A percentile compares a stretch with the other conserved stretches of the same genome.
Evolutionary conservation across 768 basidiomycete species (phyloP).

Genomic region (Leucosporidium scottii): DNA sequence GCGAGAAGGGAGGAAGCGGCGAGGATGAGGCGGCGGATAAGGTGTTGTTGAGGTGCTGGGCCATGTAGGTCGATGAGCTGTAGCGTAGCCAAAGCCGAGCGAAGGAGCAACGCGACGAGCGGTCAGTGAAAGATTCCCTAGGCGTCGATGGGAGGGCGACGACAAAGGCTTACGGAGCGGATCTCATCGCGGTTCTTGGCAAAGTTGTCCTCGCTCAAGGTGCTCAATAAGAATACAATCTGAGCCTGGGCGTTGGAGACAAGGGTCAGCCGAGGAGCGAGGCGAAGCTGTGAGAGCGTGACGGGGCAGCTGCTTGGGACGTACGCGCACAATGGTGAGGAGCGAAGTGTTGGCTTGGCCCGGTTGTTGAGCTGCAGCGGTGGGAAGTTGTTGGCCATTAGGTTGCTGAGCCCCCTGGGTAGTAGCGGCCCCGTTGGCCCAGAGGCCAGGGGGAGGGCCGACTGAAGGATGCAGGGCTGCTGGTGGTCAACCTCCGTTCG

Average conservation of each 20-base stretch:
- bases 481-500: too few species aligned
- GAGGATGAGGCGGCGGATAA: conserved; percentile 89
- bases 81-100: conserved; percentile 28
- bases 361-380: too few species aligned
- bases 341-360: background rate
- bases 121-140: background rate
- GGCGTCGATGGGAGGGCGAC: background rate
- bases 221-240: conserved; percentile 94
- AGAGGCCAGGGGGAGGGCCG: conserved; percentile 21
- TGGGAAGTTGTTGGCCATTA: conserved; percentile 46
- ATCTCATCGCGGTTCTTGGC: conserved; percentile 91
- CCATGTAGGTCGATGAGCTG: conserved; percentile 97
- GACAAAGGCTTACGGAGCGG: conserved; percentile 64
- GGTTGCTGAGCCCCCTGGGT: background rate
- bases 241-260: conserved; percentile 42
- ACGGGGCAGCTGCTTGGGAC: background rate
- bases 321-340: conserved; percentile 12
- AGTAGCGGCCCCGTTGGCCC: background rate
- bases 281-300: background rate
- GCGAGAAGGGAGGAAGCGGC: conserved; percentile 52
- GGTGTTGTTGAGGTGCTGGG: conserved; percentile 92
- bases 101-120: too few species aligned
- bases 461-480: conserved; percentile 2
- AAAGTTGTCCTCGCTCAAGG: conserved; percentile 93
- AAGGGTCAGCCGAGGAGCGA: background rate